Evolutionary conservation across 805 yeast genomes (phyloP), one percentile per base, ranked within the genome.

Genomic region (Candida piceae): DNA sequence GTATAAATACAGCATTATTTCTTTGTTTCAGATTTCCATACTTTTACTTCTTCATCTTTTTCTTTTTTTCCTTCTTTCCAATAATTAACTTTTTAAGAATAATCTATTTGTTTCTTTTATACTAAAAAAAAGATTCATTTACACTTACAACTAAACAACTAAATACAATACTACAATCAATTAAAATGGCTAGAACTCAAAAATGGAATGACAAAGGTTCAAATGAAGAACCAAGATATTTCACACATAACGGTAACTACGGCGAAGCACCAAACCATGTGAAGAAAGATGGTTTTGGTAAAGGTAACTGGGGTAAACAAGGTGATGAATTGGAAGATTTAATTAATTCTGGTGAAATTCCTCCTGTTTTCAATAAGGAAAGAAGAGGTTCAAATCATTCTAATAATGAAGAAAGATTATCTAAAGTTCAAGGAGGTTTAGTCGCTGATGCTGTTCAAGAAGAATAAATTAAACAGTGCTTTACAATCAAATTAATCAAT

Each of bases 231-330:
- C 87, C 81, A 62, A 79, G 75, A 55, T 86, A 75, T 75, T 88
- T 87, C 60, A 81, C 89, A 39, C 89, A 82, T 57, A 74, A 75
- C 51, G 95, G 95, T 15, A 72, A 72, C 53, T 60, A 60, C 42
- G 79, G 82, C 50, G 71, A 76, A 36, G 77, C 80, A 44, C 95
- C 96, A 38, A 78, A 77, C 54, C 75, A 77, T 52, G 75, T 83
- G 39, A 86, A 86, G 74, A 86, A 84, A 58, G 72, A 72, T 40
- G 97, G 97, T 34, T 82, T 81, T 23, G 97, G 97, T 32, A 79
- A 77, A 50, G 81, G 80, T 47, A 87, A 87, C 54, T 86, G 96
- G 95, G 97, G 97, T 30, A 65, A 69, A 41, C 72, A 78, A 7
- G 90, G 88, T 21, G 95, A 84, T 49, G 95, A 86, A 51, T 57